A percentile compares a stretch with the other conserved stretches of the same genome.
phyloP scores from a whole-genome alignment of 306 rosid genomes.

The Rosa chinensis region DNA sequence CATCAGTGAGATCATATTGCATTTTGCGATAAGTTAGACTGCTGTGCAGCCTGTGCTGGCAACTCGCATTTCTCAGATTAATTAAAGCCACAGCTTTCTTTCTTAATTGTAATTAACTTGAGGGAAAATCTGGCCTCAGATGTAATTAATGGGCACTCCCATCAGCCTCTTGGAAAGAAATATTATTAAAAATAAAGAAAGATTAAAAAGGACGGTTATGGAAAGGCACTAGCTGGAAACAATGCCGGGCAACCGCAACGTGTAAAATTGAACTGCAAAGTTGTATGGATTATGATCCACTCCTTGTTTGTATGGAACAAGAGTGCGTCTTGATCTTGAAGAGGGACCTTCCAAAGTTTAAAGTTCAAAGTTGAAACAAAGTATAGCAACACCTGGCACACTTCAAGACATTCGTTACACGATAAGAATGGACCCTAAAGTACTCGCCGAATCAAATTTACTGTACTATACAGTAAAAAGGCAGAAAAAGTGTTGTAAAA shows the following conservation, averaged over 20 bases:
- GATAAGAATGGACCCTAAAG: constrained; percentile 11
- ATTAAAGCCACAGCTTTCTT: background rate
- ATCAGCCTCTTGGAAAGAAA: background rate
- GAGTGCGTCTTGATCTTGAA: background rate
- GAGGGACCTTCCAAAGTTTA: background rate
- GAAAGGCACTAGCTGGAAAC: background rate
- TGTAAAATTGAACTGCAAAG: constrained; percentile 1
- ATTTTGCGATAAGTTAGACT: background rate
- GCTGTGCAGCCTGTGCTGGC: background rate
- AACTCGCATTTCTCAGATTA: background rate
- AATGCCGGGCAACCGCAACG: background rate
- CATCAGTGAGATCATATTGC: background rate
- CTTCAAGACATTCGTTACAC: background rate
- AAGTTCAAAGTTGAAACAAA: background rate
- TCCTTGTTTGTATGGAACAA: background rate
- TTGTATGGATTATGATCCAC: background rate
- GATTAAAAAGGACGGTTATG: background rate
- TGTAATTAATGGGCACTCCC: background rate
- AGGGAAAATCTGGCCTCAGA: background rate
- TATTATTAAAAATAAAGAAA: background rate
- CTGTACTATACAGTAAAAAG: constrained; percentile 6
- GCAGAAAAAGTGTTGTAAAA: background rate
- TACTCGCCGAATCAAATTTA: constrained; percentile 9
- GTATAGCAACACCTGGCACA: constrained; percentile 1
- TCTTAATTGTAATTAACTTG: background rate